Evolutionary conservation across 192 early-diverging fungal species (phyloP), one percentile per base, ranked within the genome.

Genomic region (Coemansia sp.): DNA sequence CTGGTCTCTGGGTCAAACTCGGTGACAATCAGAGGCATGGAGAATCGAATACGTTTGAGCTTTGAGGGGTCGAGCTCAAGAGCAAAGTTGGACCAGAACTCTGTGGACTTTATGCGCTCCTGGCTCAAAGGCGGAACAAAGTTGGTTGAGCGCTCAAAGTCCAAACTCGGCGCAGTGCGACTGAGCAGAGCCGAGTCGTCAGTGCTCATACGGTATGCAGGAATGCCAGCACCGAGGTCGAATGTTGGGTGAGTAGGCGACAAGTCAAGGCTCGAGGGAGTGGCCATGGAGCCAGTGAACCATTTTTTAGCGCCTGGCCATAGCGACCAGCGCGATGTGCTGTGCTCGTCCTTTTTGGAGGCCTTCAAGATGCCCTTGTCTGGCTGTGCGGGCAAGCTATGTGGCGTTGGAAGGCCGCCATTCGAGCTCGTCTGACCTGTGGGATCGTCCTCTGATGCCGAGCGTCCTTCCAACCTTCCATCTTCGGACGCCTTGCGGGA

Each of bases 1-100:
- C 71, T 73, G 12, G 65, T 75, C 5, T 81, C 76, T 5, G 79
- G 76, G 63, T 76, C 76, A 61, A 82, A 86, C 61, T 86, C 84
- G 33, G 84, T 86, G 36, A 86, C 77, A 51, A 80, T 86, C n/a
- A 81, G 74, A n/a, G 84, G 84, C 76, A 86, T 79, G 4, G 84
- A 86, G 51, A 86, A 86, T 57, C 84, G 84, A 24, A 82, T 81
- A 31, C 84, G 76, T 42, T 74, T 78, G 27, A 86, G 75, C 31
- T 70, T 73, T 24, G 74, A 76, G 2, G 84, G 79, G 43, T 86
- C 77, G 22, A 86, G 68, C 71, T 83, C 80, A 38, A 78, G 59
- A 15, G 80, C 73, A 73, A 83, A 83, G 70, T 78, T 83, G 38
- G 80, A 70, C 80, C 80, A 83, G 54, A 83, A 83, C 70, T 83